A percentile compares a stretch with the other conserved stretches of the same genome.
Conservation (phyloP, 163 green algal genomes). For the Scenedesmus sp. region DNA sequence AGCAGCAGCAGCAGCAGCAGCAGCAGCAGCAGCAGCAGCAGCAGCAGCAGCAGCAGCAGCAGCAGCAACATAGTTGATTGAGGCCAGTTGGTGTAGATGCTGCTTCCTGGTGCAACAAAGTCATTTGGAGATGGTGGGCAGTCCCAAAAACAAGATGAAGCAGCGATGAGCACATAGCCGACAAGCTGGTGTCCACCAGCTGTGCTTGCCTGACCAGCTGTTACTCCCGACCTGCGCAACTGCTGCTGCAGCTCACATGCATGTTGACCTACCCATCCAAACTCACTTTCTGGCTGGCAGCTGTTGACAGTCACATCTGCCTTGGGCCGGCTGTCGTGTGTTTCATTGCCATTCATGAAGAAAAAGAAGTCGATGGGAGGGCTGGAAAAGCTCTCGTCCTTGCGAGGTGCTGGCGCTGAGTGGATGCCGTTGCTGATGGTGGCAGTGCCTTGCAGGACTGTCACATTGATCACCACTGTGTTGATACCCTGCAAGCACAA, state of each 20-base stretch:
- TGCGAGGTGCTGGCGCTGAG: background rate
- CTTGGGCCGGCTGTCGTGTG: constrained; percentile 5
- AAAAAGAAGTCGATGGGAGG: constrained; percentile 48
- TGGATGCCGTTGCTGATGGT: background rate
- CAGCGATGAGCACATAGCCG: no score
- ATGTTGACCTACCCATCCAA: background rate
- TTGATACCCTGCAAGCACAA: constrained; percentile 41
- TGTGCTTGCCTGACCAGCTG: no score
- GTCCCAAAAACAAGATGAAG: background rate
- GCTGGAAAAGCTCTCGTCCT: constrained; percentile 20
- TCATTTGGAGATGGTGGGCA: background rate
- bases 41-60: no score
- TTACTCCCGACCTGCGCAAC: no score
- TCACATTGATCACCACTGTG: constrained; percentile 44
- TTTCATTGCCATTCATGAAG: constrained; percentile 29
- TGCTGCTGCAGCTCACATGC: background rate
- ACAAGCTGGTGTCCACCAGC: no score
- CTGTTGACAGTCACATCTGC: background rate
- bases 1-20: background rate
- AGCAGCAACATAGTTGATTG: background rate
- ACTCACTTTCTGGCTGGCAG: constrained; percentile 23
- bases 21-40: background rate
- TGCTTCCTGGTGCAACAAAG: background rate
- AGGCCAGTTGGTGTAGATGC: background rate
- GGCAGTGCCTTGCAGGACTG: background rate